Evolutionary conservation across 208 protist species (phyloP).

Genomic region (Strigomonas oncopelti): DNA sequence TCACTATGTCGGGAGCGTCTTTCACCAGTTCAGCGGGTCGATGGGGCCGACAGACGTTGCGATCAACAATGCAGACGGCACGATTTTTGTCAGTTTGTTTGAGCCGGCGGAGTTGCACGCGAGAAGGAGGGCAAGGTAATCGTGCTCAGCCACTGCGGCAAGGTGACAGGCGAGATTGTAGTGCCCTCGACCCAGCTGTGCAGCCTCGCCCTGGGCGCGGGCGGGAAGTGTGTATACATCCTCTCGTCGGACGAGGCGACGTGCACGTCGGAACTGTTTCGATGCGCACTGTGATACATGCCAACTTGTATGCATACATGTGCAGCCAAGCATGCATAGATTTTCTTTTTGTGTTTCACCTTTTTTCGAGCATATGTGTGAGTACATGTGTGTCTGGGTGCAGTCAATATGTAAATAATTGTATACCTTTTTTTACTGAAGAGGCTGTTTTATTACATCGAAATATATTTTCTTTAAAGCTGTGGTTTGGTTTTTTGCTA

Average conservation of each 20-base stretch:
- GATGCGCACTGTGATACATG: not conserved
- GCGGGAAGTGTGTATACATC: conserved; percentile 36
- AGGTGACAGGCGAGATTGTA: conserved; percentile 33
- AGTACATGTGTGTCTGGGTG: no score
- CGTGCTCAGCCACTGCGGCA: conserved; percentile 39
- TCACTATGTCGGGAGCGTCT: conserved; percentile 57
- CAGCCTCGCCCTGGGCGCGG: conserved; percentile 31
- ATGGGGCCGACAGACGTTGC: conserved; percentile 60
- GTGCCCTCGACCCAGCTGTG: conserved; percentile 38
- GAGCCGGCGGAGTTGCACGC: conserved; percentile 18
- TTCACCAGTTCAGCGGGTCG: conserved; percentile 52
- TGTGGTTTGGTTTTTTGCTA: no score
- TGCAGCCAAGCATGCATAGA: no score
- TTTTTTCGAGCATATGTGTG: no score
- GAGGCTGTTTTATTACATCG: no score
- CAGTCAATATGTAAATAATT: no score
- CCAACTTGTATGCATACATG: not conserved
- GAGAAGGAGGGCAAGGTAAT: conserved; percentile 35
- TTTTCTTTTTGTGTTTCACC: no score
- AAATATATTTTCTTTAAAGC: no score
- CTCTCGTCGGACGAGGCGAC: conserved; percentile 35
- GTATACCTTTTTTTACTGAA: no score
- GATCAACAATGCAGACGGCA: conserved; percentile 32
- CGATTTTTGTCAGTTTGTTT: conserved; percentile 66
- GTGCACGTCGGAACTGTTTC: conserved; percentile 30